A percentile compares a stretch with the other conserved stretches of the same genome.
Evolutionary conservation across 177 flowering plant species (phyloP).

Genomic region (Telopea speciosissima): DNA sequence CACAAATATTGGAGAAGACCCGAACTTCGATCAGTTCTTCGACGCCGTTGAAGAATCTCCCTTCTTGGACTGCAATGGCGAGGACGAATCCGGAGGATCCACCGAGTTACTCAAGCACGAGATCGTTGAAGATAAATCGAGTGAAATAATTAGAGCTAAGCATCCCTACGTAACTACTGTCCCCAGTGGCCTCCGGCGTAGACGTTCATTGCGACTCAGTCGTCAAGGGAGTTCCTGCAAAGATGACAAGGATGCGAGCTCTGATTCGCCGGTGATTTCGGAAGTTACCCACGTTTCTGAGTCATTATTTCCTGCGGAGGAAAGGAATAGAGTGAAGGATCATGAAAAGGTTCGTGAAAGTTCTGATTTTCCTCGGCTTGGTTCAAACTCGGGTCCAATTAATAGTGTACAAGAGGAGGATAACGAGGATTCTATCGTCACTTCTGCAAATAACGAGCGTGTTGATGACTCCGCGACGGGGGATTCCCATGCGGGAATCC

Average conservation of each 20-base stretch:
- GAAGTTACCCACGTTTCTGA: constrained; percentile 8
- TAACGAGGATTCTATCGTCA: constrained; percentile 6
- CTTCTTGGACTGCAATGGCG: constrained; percentile 5
- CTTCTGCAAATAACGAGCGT: neutral
- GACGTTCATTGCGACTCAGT: constrained; percentile 5
- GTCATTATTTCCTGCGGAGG: neutral
- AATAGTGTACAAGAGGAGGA: neutral
- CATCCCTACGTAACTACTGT: neutral
- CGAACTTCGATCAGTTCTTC: constrained; percentile 9
- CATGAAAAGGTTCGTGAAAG: constrained; percentile 6
- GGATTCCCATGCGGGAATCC: constrained; percentile 4
- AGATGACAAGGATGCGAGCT: constrained; percentile 8
- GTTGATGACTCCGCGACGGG: constrained; percentile 2
- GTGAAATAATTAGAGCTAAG: neutral
- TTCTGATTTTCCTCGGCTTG: neutral
- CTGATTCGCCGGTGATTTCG: constrained; percentile 7
- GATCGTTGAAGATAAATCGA: constrained; percentile 1
- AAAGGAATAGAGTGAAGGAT: constrained; percentile 5
- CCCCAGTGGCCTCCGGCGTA: constrained; percentile 8
- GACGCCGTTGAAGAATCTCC: constrained; percentile 13
- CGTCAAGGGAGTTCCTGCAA: neutral
- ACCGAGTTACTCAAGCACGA: constrained; percentile 6
- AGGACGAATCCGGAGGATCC: constrained; percentile 8
- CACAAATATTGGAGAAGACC: neutral
- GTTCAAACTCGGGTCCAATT: constrained; percentile 4